Evolutionary conservation across 1,284 basidiomycete genomes (phyloP).

Genomic region (Leccinum pallidistipes): DNA sequence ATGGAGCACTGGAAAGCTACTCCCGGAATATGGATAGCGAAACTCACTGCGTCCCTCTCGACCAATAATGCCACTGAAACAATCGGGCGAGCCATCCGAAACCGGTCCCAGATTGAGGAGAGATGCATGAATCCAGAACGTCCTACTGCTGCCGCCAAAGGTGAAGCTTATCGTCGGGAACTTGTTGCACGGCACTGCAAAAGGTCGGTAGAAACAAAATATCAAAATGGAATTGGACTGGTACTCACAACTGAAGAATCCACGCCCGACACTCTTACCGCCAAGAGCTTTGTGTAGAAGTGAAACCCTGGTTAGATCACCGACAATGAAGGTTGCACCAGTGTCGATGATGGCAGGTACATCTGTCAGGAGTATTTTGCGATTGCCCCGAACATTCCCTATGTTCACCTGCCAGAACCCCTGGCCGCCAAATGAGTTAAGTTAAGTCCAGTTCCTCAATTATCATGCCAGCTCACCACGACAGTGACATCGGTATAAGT

Average conservation of each 20-base stretch:
- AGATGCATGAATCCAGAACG: not conserved
- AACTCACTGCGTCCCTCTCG: not conserved
- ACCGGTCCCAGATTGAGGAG: not conserved
- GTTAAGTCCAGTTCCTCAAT: not conserved
- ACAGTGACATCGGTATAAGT: not conserved
- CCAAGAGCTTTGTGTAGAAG: not conserved
- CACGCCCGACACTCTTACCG: not conserved
- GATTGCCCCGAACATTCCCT: not conserved
- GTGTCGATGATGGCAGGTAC: not conserved
- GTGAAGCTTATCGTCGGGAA: not conserved
- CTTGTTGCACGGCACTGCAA: not conserved
- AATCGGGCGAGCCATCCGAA: not conserved
- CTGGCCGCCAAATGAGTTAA: not conserved
- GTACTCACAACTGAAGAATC: not conserved
- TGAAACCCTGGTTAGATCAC: not conserved
- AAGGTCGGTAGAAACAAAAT: not conserved
- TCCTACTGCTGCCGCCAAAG: not conserved
- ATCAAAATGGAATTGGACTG: not conserved
- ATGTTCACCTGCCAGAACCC: not conserved
- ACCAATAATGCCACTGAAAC: not conserved
- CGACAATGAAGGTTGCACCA: not conserved
- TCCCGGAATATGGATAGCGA: not conserved
- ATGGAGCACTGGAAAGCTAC: not conserved
- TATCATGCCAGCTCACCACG: not conserved
- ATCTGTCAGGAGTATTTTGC: not conserved